Evolutionary conservation across 2,329 filamentous ascomycete genomes (phyloP).

Genomic region (Penicillium sp.): DNA sequence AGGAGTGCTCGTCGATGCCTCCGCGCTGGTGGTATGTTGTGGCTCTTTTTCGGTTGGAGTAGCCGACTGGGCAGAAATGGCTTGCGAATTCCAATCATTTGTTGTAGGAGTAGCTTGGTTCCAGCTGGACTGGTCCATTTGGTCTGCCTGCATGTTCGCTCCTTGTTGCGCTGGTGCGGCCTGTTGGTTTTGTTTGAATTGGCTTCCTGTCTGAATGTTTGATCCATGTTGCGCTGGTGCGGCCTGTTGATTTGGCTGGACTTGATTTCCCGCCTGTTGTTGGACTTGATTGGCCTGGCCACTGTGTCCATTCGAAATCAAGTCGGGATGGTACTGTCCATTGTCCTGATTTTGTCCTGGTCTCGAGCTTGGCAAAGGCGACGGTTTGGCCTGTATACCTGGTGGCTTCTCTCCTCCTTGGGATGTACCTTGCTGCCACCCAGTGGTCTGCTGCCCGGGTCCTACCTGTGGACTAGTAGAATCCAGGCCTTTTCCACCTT

Average conservation of each 20-base stretch:
- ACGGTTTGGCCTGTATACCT: too few relatives aligned
- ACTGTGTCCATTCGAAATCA: too few relatives aligned
- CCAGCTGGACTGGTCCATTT: neutral
- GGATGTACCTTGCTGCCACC: too few relatives aligned
- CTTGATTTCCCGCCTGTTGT: neutral
- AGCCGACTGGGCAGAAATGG: neutral
- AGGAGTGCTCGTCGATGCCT: neutral
- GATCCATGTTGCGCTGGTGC: neutral
- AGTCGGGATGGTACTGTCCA: too few relatives aligned
- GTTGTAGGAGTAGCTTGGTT: neutral
- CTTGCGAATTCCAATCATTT: neutral
- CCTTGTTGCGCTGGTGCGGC: neutral
- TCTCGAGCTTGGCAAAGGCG: too few relatives aligned
- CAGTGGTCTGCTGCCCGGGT: too few relatives aligned
- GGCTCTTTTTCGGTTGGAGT: neutral
- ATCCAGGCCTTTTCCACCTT: too few relatives aligned
- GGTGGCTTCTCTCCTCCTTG: too few relatives aligned
- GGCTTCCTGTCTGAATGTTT: neutral
- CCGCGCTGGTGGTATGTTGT: neutral
- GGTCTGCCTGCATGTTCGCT: neutral
- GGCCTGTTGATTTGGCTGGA: neutral
- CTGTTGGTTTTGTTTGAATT: neutral
- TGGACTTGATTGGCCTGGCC: too few relatives aligned
- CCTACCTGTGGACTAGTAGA: too few relatives aligned
- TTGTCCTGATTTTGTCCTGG: too few relatives aligned